phyloP scores from a whole-genome alignment of 495 filamentous ascomycete species.

The Neurospora cerealis region DNA sequence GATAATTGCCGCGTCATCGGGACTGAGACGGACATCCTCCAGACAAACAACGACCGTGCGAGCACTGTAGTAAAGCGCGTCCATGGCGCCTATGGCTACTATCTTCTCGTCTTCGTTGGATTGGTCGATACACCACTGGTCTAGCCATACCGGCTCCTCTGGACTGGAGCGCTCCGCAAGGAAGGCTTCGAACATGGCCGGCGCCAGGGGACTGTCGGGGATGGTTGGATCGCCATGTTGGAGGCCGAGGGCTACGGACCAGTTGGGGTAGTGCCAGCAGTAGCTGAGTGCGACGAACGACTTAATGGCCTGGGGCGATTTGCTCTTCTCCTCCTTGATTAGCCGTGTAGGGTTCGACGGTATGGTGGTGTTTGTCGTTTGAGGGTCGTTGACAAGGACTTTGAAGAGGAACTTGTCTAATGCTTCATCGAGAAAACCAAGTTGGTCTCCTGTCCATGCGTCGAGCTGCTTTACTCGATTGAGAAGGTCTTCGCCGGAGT shows the following conservation, averaged over 20 bases:
- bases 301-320: neutral
- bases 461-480: neutral
- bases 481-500: neutral
- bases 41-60: neutral
- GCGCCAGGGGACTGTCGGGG: neutral
- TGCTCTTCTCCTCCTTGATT: neutral
- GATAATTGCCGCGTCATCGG: neutral
- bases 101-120: constrained; percentile 13
- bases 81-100: constrained; percentile 11
- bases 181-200: constrained; percentile 15
- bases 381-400: neutral
- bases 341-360: neutral
- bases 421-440: neutral
- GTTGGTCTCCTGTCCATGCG: neutral
- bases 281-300: neutral
- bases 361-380: neutral
- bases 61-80: neutral
- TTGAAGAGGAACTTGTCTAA: neutral
- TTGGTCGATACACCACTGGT: constrained; percentile 28
- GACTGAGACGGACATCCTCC: neutral
- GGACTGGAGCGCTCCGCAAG: neutral
- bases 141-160: constrained; percentile 19
- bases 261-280: neutral
- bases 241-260: neutral
- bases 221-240: neutral